A percentile compares a stretch with the other conserved stretches of the same genome.
These are phyloP conservation scores for Malassezia pachydermatis DNA, from an alignment of 1,284 basidiomycete species.

Conservation along the genomic window DNA sequence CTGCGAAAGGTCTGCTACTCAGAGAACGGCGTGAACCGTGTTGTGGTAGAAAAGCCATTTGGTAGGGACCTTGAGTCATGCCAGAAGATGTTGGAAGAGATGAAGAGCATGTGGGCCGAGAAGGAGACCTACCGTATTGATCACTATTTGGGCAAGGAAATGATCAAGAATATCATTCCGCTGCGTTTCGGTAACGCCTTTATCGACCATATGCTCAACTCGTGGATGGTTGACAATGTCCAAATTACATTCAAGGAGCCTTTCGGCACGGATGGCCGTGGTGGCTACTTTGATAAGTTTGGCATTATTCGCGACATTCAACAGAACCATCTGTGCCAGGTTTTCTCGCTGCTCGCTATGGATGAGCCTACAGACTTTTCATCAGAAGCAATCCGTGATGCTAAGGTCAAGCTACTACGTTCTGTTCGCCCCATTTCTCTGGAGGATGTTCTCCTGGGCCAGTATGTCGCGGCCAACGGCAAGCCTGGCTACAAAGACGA, in stretches of 20 bases:
- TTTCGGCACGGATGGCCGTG: constrained; percentile 49
- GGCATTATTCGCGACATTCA: constrained; percentile 50
- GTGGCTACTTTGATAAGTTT: constrained; percentile 50
- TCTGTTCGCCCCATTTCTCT: constrained; percentile 38
- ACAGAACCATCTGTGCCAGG: constrained; percentile 49
- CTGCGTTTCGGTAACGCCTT: constrained; percentile 45
- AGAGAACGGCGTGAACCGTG: constrained; percentile 37
- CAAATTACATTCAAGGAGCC: constrained; percentile 50
- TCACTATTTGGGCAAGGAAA: constrained; percentile 48
- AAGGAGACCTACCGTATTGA: constrained; percentile 48
- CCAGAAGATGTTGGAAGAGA: constrained; percentile 42
- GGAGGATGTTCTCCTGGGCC: constrained; percentile 47
- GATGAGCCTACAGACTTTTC: constrained; percentile 45
- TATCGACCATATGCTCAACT: constrained; percentile 46
- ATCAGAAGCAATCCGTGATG: constrained; percentile 48
- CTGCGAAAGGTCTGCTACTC: constrained; percentile 43
- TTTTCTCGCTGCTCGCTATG: constrained; percentile 48
- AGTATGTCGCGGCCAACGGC: constrained; percentile 44
- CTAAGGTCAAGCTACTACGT: constrained; percentile 48
- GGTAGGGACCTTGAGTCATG: constrained; percentile 44
- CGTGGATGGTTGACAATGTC: constrained; percentile 47
- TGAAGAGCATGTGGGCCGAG: constrained; percentile 46
- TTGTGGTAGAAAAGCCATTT: constrained; percentile 47
- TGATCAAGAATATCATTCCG: constrained; percentile 47
- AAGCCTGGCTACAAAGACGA: constrained; percentile 50